Percentiles rank a stretch among this genome's conserved stretches.
Conservation (phyloP, 768 basidiomycete species). For the Russula earlei region DNA sequence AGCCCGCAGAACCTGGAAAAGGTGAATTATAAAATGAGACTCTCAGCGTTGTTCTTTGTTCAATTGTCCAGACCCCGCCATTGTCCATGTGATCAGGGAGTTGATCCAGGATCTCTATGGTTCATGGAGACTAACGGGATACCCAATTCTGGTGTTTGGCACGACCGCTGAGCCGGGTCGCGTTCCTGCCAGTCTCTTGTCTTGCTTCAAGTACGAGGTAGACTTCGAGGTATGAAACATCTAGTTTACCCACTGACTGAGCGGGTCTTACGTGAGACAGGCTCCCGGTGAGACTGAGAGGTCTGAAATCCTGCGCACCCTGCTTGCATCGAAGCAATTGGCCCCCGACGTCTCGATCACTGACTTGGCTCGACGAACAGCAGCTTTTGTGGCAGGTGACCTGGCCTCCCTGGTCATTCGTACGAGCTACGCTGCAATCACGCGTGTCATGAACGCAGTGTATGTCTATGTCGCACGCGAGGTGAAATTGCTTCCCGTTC, state of each 20-base stretch:
- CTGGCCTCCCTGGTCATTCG: conserved; percentile 58
- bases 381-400: conserved; percentile 80
- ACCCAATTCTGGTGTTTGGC: conserved; percentile 68
- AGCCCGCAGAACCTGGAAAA: conserved; percentile 53
- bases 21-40: conserved; percentile 36
- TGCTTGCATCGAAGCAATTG: conserved; percentile 35
- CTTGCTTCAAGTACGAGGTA: conserved; percentile 82
- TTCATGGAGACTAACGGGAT: conserved; percentile 50
- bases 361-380: conserved; percentile 74
- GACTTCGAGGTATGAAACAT: conserved; percentile 48
- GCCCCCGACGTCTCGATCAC: conserved; percentile 74
- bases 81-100: conserved; percentile 52
- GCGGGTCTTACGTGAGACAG: conserved; percentile 31
- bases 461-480: background rate
- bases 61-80: conserved; percentile 39
- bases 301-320: conserved; percentile 42
- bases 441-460: conserved; percentile 30
- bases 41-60: background rate
- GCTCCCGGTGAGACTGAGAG: conserved; percentile 76
- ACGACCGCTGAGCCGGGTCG: conserved; percentile 60
- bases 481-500: background rate
- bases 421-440: conserved; percentile 46
- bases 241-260: conserved; percentile 9
- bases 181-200: conserved; percentile 51
- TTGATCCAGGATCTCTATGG: conserved; percentile 48